Conservation (phyloP, 2,329 filamentous ascomycete species). For the Didymosphaeria variabile region DNA sequence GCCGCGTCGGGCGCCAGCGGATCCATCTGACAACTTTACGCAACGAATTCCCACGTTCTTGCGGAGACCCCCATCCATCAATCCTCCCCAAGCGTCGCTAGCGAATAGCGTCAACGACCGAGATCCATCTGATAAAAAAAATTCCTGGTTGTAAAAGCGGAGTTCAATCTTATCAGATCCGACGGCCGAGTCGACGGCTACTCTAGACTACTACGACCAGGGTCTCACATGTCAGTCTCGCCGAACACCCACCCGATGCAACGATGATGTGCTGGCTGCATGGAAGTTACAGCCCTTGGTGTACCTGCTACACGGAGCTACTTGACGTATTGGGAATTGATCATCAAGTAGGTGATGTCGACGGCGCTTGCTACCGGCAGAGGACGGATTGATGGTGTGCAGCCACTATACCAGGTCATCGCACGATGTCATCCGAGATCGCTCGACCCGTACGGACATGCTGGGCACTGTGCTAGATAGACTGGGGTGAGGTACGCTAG, state of each 20-base stretch:
- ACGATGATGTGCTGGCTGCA: constrained; percentile 1
- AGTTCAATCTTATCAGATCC: constrained; percentile 21
- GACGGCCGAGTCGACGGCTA: background rate
- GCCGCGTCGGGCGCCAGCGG: background rate
- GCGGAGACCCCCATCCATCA: background rate
- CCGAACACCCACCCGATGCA: constrained; percentile 3
- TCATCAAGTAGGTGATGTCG: constrained; percentile 19
- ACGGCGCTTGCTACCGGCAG: constrained; percentile 6
- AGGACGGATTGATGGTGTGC: background rate
- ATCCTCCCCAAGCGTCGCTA: background rate
- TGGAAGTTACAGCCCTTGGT: background rate
- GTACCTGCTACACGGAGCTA: background rate
- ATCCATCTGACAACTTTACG: constrained; percentile 14
- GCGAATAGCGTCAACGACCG: background rate
- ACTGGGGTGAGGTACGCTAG: constrained; percentile 29
- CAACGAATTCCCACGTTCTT: constrained; percentile 8
- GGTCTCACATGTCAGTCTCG: background rate
- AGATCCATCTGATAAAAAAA: constrained; percentile 24
- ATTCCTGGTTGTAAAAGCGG: background rate
- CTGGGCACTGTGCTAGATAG: constrained; percentile 2
- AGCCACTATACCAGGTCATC: background rate
- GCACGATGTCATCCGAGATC: constrained; percentile 10
- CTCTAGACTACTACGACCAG: background rate
- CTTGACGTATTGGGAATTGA: constrained; percentile 12
- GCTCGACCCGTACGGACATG: background rate